phyloP scores from a whole-genome alignment of 2,329 filamentous ascomycete genomes.

The Exophiala oligosperma region DNA sequence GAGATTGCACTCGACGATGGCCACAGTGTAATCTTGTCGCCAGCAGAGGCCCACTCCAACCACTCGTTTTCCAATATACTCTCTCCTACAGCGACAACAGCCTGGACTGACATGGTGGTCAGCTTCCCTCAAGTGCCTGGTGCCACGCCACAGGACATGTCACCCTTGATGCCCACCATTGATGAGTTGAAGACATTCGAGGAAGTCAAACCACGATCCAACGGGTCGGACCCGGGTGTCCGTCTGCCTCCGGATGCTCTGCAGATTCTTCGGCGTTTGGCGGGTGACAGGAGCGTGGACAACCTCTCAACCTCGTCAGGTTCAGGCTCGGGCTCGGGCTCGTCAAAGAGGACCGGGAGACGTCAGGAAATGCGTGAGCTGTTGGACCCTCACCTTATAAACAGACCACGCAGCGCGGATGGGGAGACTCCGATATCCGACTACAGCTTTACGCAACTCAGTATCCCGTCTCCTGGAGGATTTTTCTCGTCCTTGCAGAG shows the following conservation, averaged over 20 bases:
- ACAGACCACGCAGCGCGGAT: constrained; percentile 47
- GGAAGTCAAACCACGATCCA: constrained; percentile 2
- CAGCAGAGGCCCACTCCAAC: constrained; percentile 24
- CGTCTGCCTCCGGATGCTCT: constrained; percentile 78
- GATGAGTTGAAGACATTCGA: constrained; percentile 23
- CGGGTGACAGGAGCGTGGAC: constrained; percentile 50
- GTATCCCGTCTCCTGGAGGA: constrained; percentile 85
- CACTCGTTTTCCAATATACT: constrained; percentile 11
- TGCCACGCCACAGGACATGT: constrained; percentile 26
- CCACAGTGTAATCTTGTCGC: constrained; percentile 29
- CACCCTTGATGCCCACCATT: constrained; percentile 26
- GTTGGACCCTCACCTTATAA: constrained; percentile 42
- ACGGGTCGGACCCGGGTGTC: constrained; percentile 54
- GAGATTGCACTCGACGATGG: constrained; percentile 39
- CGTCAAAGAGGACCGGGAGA: constrained; percentile 14
- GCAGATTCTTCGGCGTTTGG: constrained; percentile 74
- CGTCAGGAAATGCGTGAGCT: constrained; percentile 61
- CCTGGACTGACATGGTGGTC: constrained; percentile 59
- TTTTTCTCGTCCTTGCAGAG: constrained; percentile 87
- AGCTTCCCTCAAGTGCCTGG: constrained; percentile 43
- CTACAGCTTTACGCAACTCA: constrained; percentile 74
- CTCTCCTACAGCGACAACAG: constrained; percentile 52
- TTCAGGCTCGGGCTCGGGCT: constrained; percentile 12
- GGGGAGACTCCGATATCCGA: constrained; percentile 56
- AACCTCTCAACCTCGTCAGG: constrained; percentile 40